Conservation (phyloP, 1,284 basidiomycete genomes). For the Filobasidium uniguttulatum region DNA sequence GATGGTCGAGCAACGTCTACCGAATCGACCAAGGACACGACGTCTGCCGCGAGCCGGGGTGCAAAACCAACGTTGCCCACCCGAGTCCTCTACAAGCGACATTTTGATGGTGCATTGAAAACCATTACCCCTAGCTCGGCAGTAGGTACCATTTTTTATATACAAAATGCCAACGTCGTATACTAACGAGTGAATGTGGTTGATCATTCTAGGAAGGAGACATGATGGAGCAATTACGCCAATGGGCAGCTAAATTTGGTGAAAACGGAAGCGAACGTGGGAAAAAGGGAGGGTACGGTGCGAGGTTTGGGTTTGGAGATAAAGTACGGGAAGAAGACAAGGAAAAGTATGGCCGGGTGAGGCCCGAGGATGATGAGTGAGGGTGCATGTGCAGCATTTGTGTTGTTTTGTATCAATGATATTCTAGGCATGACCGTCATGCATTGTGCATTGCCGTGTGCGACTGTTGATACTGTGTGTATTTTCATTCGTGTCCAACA, state of each 20-base stretch:
- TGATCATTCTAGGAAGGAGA: background rate
- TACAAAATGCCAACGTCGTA: background rate
- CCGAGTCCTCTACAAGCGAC: slow-evolving; percentile 32
- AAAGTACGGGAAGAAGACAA: slow-evolving; percentile 8
- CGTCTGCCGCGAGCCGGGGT: no score
- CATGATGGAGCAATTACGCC: background rate
- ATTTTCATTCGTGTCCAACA: no score
- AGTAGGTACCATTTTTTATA: slow-evolving; percentile 59
- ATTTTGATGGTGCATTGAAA: slow-evolving; percentile 66
- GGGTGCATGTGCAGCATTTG: background rate
- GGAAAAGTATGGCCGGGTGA: slow-evolving; percentile 18
- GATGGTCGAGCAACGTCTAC: no score
- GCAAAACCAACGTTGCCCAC: background rate
- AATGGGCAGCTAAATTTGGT: slow-evolving; percentile 83
- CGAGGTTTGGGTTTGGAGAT: slow-evolving; percentile 37
- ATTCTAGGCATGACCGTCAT: no score
- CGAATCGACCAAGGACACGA: no score
- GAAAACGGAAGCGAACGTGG: slow-evolving; percentile 41
- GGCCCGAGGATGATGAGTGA: slow-evolving; percentile 16
- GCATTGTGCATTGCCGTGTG: no score
- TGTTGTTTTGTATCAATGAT: no score
- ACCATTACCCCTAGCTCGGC: slow-evolving; percentile 78
- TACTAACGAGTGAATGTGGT: background rate
- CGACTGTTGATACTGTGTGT: no score
- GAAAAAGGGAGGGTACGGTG: slow-evolving; percentile 36